A percentile compares a stretch with the other conserved stretches of the same genome.
phyloP scores from a whole-genome alignment of 768 basidiomycete genomes.

The Russula virescens region DNA sequence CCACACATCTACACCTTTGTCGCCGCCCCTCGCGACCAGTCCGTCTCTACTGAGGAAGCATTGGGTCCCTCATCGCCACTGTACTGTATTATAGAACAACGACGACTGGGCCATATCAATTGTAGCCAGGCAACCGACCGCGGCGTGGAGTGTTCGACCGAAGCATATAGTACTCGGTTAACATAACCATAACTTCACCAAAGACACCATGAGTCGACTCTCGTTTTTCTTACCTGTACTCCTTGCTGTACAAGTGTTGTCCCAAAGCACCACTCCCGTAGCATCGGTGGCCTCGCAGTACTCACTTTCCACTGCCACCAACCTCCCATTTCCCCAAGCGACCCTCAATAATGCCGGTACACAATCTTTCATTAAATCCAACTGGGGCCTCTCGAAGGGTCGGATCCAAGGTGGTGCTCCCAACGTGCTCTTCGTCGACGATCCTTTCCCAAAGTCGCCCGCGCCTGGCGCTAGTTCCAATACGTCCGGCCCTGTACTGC shows the following conservation, averaged over 20 bases:
- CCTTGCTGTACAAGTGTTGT: not conserved
- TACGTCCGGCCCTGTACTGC: conserved; percentile 39
- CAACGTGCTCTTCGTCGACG: conserved; percentile 56
- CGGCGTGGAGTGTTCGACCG: too few species aligned
- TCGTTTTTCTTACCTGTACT: not conserved
- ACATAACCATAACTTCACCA: too few species aligned
- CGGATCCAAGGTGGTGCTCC: conserved; percentile 51
- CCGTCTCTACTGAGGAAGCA: too few species aligned
- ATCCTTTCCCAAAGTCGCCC: conserved; percentile 56
- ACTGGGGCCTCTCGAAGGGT: conserved; percentile 59
- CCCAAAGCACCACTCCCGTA: conserved; percentile 3
- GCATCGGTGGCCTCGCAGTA: conserved; percentile 43
- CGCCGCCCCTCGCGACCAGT: too few species aligned
- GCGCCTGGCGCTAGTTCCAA: conserved; percentile 30
- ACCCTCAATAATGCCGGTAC: conserved; percentile 49
- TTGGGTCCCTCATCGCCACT: too few species aligned
- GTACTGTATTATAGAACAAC: too few species aligned
- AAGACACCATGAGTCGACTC: not conserved
- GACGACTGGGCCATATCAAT: too few species aligned
- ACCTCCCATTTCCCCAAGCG: conserved; percentile 58
- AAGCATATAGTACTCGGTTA: too few species aligned
- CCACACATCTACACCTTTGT: too few species aligned
- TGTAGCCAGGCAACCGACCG: too few species aligned
- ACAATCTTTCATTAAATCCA: conserved; percentile 43
- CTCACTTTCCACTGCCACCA: conserved; percentile 53